Base-by-base conservation (phyloP, 1,139 yeast genomes). In the Magnusiomyces suaveolens region DNA sequence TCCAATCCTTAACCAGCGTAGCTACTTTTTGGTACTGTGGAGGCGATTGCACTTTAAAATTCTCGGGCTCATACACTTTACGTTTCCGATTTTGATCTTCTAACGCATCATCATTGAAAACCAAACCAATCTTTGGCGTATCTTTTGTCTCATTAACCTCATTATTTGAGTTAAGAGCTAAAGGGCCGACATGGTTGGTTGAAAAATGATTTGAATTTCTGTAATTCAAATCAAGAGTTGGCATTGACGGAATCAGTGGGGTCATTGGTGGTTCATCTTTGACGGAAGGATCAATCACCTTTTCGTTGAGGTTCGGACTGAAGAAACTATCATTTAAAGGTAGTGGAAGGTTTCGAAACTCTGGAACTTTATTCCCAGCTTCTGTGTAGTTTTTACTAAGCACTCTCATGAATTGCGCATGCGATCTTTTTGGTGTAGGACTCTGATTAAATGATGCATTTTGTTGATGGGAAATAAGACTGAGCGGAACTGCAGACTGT, bases 271-370 rank as follows among this genome's bases (percentile, higher is more conserved):
- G 12, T 29, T 29, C 12, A 6, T 29, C 33, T n/a, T n/a, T n/a
- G n/a, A n/a, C n/a, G n/a, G n/a, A n/a, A n/a, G n/a, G n/a, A n/a
- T n/a, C n/a, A n/a, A n/a, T n/a, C n/a, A n/a, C n/a, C n/a, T n/a
- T n/a, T n/a, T n/a, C n/a, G n/a, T n/a, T n/a, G n/a, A n/a, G n/a
- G n/a, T n/a, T n/a, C n/a, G n/a, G n/a, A n/a, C n/a, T n/a, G n/a
- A n/a, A n/a, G n/a, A n/a, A n/a, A n/a, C n/a, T n/a, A n/a, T 12
- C 12, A 29, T 29, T 6, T 29, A 12, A 12, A 29, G 50, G 43
- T 16, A 23, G 33, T 18, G 50, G 50, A 23, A 47, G 33, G 21
- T 43, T 47, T 21, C 43, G 50, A 18, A 47, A 47, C 12, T 47
- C 50, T 3, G 26, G 43, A 36, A 32, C 38, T 2, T 14, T 14